Evolutionary conservation across 164 flowering plant genomes (phyloP), one percentile per base, ranked within the genome.

Genomic region (Sedum album): DNA sequence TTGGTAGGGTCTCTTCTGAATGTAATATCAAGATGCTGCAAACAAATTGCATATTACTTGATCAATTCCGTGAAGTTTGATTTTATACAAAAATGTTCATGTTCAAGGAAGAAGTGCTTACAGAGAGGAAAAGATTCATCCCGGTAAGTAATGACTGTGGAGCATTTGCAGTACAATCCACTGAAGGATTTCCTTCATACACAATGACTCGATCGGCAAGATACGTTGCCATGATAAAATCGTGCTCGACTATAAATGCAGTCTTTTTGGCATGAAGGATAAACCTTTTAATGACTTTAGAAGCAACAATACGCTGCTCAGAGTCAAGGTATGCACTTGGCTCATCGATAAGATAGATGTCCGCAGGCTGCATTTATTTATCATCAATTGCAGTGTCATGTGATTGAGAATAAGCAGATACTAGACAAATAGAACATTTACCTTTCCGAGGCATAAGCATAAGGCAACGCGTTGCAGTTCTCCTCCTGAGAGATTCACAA

Each of bases 281-380:
- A 75, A 90, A 92, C 75, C 99, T 84, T 82, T 95, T 95, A 48
- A 95, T 95, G 68, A 95, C 99, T 79, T 90, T 95, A 14, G 99
- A 86, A 69, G 98, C 99, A 74, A 92, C 93, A 76, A 95, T 89
- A 81, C 97, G 97, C 77, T 95, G 99, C 85, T 95, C 99, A 20
- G 98, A 90, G 76, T 92, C 99, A 31, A 95, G 96, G 81, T 89
- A 90, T 31, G 98, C 99, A 86, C 98, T 90, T 65, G 99, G 99
- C 73, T 95, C 99, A 77, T 92, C 98, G 28, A 95, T 92, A 74
- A 95, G 77, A 79, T 92, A 95, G 17, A 92, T 92, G 67, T 95
- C 99, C n/a, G 98, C 98, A 71, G 96, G 99, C 98, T 95, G 96
- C 82, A 79, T 35, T 21, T 67, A 30, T n/a, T n/a, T 41, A 21